Percentiles rank a stretch among this genome's conserved stretches.
phyloP scores from a whole-genome alignment of 768 basidiomycete genomes.

The Xerocomellus chrysenteron region DNA sequence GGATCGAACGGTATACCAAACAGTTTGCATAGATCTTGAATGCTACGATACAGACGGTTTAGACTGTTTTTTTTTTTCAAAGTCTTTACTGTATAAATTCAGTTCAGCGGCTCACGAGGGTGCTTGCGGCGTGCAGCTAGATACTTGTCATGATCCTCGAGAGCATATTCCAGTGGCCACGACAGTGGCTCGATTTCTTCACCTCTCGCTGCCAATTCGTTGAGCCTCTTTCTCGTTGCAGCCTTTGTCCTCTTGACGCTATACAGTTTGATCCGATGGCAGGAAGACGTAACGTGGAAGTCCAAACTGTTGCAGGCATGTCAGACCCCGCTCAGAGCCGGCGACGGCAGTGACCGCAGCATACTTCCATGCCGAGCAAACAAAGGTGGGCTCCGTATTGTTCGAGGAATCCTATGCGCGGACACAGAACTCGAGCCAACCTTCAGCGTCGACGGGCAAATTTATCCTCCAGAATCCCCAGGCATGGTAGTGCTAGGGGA shows the following conservation, averaged over 20 bases:
- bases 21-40: neutral
- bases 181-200: constrained; percentile 25
- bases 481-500: too few species aligned
- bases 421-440: constrained; percentile 56
- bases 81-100: neutral
- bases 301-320: constrained; percentile 40
- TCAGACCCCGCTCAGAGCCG: too few species aligned
- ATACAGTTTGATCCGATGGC: constrained; percentile 54
- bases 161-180: constrained; percentile 7
- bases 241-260: constrained; percentile 46
- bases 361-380: constrained; percentile 56
- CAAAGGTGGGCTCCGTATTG: constrained; percentile 56
- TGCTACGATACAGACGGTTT: neutral
- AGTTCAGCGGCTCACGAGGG: constrained; percentile 9
- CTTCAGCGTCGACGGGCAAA: constrained; percentile 52
- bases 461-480: constrained; percentile 11
- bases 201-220: constrained; percentile 39
- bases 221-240: constrained; percentile 43
- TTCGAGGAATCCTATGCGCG: constrained; percentile 58
- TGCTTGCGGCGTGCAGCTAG: neutral
- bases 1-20: too few species aligned
- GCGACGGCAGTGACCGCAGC: constrained; percentile 10
- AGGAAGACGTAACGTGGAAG: constrained; percentile 53
- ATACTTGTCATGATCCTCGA: constrained; percentile 10
- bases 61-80: neutral